phyloP scores from a whole-genome alignment of 1,284 basidiomycete genomes.

The Bondarzewia mesenterica region DNA sequence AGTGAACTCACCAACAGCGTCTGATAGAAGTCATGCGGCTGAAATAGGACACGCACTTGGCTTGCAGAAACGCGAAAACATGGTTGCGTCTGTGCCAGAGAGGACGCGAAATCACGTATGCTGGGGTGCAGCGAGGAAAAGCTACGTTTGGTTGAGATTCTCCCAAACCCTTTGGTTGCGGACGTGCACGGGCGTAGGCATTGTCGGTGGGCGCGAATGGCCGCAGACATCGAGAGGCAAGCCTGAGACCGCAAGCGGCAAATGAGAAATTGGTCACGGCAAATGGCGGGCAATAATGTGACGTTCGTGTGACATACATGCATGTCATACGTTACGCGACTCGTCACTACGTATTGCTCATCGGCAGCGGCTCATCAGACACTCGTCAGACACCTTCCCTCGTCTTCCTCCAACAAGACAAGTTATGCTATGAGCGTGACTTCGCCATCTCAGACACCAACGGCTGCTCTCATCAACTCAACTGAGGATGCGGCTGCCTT shows the following conservation, averaged over 20 bases:
- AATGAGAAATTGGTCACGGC: no score
- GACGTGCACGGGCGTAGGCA: neutral
- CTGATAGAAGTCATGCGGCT: slow-evolving; percentile 31
- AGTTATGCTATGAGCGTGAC: slow-evolving; percentile 5
- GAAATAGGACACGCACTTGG: slow-evolving; percentile 27
- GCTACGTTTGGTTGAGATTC: neutral
- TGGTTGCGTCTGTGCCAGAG: slow-evolving; percentile 27
- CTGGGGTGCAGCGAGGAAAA: slow-evolving; percentile 5
- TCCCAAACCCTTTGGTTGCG: neutral
- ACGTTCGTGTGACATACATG: neutral
- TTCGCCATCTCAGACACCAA: neutral
- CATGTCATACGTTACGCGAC: no score
- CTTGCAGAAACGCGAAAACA: slow-evolving; percentile 26
- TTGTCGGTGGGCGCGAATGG: neutral
- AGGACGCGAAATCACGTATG: slow-evolving; percentile 12
- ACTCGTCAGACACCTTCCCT: neutral
- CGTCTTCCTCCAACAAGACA: neutral
- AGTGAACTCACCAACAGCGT: slow-evolving; percentile 26
- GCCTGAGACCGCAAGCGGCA: neutral
- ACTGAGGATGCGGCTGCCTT: slow-evolving; percentile 1
- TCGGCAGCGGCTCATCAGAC: no score
- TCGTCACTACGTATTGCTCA: neutral
- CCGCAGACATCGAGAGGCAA: neutral
- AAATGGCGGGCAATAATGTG: no score
- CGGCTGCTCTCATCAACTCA: slow-evolving; percentile 3